These are phyloP conservation scores for Sicyos baderoa DNA, from an alignment of 306 rosid genomes.

Conservation along the genomic window DNA sequence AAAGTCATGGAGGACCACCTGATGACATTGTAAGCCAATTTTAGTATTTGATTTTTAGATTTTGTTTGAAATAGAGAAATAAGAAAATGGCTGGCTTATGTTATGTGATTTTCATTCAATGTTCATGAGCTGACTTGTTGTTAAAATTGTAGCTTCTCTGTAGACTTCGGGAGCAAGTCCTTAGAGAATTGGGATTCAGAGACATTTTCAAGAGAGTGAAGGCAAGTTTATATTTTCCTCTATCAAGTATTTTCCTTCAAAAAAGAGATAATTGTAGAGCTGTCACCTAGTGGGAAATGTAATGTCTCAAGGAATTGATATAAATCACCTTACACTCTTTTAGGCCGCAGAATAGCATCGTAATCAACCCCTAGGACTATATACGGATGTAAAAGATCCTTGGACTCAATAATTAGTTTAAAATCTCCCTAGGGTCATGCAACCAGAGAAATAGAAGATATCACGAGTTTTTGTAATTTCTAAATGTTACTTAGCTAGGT, in stretches of 20 bases:
- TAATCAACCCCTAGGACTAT: not conserved
- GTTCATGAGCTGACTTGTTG: not conserved
- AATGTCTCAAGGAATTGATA: not conserved
- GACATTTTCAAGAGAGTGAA: slow-evolving; percentile 93
- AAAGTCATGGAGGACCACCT: slow-evolving; percentile 88
- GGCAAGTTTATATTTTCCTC: slow-evolving; percentile 32
- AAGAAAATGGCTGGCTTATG: slow-evolving; percentile 6
- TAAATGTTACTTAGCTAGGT: not conserved
- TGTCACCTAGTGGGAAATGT: not conserved
- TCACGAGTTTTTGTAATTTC: no score
- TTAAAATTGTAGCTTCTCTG: slow-evolving; percentile 59
- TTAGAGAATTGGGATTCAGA: slow-evolving; percentile 78
- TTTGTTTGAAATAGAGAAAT: not conserved
- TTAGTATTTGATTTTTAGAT: slow-evolving; percentile 9
- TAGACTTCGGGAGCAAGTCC: slow-evolving; percentile 78
- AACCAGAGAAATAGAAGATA: no score
- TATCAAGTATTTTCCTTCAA: not conserved
- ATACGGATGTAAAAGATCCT: no score
- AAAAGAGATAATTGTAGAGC: not conserved
- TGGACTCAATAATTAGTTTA: not conserved
- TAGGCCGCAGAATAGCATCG: not conserved
- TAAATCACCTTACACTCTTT: slow-evolving; percentile 1
- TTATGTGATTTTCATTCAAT: slow-evolving; percentile 1
- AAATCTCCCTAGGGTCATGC: not conserved
- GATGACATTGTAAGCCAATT: slow-evolving; percentile 63